Evolutionary conservation across 345 rosid genomes (phyloP), one percentile per base, ranked within the genome.

Genomic region (Bretschneidera sinensis): DNA sequence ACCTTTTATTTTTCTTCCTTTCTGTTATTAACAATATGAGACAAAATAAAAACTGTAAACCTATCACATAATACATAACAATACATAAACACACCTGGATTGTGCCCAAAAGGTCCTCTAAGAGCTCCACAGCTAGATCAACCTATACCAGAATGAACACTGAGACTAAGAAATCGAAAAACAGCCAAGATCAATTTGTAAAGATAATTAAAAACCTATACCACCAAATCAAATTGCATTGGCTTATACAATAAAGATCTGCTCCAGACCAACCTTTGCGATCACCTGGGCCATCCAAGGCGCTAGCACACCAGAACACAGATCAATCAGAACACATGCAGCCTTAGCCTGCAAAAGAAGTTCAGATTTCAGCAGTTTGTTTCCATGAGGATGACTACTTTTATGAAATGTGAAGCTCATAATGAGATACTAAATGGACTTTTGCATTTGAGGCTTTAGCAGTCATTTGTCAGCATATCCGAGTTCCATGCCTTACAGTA

Each of bases 301-400:
- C n/a, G 89, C 88, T 54, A 88, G 72, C 60, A 79, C 81, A 35
- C 85, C 74, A 50, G 86, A 85, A 71, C 96, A 88, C 22, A 88
- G 77, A 74, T 88, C 96, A 66, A 88, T 79, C 51, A 88, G 66
- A 64, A 88, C 72, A 64, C 96, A 85, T 49, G 96, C 91, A 56
- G 89, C 92, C 79, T 85, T 88, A 56, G 86, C 89, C 96, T 88
- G 86, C 55, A 55, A 50, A 77, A 69, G 60, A 64, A 64, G 16
- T 31, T 24, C 31, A 18, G 17, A 43, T 59, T 52, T 52, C 33
- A 57, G 59, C 59, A 62, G 54, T 62, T 59, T 49, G 18, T 24
- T 67, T 54, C 55, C 15, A 51, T 16, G 45, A 59, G 45, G 33
- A 28, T n/a, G n/a, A n/a, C n/a, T n/a, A n/a, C n/a, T n/a, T n/a